These are phyloP conservation scores for Boletellus deceptivus DNA, from an alignment of 1,284 basidiomycete genomes.

Conservation along the genomic window DNA sequence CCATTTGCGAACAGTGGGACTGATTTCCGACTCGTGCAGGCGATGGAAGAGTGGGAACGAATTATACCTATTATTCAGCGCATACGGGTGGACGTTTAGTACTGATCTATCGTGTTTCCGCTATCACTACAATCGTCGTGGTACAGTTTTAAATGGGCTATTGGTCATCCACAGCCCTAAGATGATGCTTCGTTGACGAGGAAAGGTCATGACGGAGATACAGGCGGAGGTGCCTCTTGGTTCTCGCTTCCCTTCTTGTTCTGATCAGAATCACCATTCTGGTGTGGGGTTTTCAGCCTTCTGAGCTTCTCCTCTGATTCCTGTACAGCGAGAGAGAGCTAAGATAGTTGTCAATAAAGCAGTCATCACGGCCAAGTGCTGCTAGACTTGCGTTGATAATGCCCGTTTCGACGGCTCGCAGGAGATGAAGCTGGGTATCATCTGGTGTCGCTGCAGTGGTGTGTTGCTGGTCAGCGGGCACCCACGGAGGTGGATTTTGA, in stretches of 20 bases:
- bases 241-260: constrained; percentile 36
- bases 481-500: constrained; percentile 70
- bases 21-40: constrained; percentile 38
- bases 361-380: background rate
- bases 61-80: constrained; percentile 85
- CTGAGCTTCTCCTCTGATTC: constrained; percentile 68
- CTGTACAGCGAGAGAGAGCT: constrained; percentile 77
- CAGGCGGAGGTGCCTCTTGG: constrained; percentile 4
- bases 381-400: constrained; percentile 68
- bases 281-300: constrained; percentile 22
- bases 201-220: background rate
- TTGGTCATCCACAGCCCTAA: constrained; percentile 4
- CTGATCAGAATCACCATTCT: constrained; percentile 6
- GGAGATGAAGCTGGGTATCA: constrained; percentile 61
- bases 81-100: constrained; percentile 81
- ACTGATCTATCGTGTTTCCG: constrained; percentile 22
- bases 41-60: constrained; percentile 92
- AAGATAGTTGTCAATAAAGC: constrained; percentile 2
- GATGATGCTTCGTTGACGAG: constrained; percentile 1
- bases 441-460: constrained; percentile 62
- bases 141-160: constrained; percentile 10
- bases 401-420: constrained; percentile 82
- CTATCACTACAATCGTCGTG: constrained; percentile 11
- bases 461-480: constrained; percentile 63
- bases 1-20: background rate